Percentiles rank a stretch among this genome's conserved stretches.
Evolutionary conservation across 2,329 filamentous ascomycete genomes (phyloP).

Genomic region (Aureobasidium sp.): DNA sequence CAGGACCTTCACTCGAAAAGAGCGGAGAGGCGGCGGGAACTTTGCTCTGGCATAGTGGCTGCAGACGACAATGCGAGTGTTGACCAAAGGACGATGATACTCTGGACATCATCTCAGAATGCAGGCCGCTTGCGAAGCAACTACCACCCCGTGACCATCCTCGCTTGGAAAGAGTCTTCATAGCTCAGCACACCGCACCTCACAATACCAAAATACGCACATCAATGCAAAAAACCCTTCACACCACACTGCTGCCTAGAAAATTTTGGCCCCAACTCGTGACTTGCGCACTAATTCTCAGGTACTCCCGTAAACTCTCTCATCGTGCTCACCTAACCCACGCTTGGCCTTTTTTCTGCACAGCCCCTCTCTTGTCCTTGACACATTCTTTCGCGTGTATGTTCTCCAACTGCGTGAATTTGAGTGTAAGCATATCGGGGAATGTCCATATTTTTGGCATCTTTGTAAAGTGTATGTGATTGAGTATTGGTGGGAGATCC

Average conservation of each 20-base stretch:
- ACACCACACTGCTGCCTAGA: not conserved
- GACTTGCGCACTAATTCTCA: not conserved
- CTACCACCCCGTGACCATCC: too few species aligned
- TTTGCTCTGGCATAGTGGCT: not conserved
- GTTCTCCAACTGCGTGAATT: not conserved
- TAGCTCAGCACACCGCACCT: too few species aligned
- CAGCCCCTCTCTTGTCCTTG: too few species aligned
- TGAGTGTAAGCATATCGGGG: not conserved
- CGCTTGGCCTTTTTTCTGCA: not conserved
- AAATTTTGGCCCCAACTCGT: not conserved
- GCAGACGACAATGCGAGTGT: not conserved
- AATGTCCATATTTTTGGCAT: not conserved
- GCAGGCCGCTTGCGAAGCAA: too few species aligned
- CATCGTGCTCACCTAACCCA: not conserved
- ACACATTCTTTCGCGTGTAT: not conserved
- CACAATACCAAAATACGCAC: not conserved
- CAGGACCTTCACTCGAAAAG: too few species aligned
- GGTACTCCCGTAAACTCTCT: not conserved
- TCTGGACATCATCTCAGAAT: not conserved
- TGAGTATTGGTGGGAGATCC: too few species aligned
- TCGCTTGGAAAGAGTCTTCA: too few species aligned
- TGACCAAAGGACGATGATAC: not conserved
- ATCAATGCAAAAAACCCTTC: not conserved
- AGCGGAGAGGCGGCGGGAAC: too few species aligned
- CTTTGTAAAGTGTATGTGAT: too few species aligned